A percentile compares a stretch with the other conserved stretches of the same genome.
Evolutionary conservation across 805 yeast species (phyloP).

Genomic region (Starmerella scarabaei): DNA sequence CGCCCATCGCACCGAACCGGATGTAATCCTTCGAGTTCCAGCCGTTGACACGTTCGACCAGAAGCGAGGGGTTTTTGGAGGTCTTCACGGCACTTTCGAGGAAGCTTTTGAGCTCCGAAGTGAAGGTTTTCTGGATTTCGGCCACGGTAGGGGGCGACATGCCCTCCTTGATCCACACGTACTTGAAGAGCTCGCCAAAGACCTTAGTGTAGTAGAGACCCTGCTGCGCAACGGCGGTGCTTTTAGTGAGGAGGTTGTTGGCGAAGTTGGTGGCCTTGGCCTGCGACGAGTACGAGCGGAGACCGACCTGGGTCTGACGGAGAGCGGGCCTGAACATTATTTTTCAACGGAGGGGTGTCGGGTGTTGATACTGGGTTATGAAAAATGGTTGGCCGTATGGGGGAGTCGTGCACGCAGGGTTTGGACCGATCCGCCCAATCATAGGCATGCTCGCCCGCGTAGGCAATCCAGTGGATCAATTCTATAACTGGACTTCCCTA

Average conservation of each 20-base stretch:
- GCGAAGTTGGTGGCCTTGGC: conserved; percentile 16
- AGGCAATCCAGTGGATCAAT: too few species aligned
- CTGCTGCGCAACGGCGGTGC: conserved; percentile 34
- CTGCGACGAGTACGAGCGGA: conserved; percentile 17
- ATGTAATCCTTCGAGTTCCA: conserved; percentile 44
- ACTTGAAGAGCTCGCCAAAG: conserved; percentile 49
- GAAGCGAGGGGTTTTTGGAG: conserved; percentile 43
- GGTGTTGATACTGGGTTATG: too few species aligned
- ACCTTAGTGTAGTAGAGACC: conserved; percentile 72
- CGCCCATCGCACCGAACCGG: conserved; percentile 58
- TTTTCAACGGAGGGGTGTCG: too few species aligned
- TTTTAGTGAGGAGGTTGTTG: conserved; percentile 30
- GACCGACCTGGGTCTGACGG: conserved; percentile 26
- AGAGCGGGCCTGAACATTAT: conserved; percentile 17
- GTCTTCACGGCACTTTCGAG: conserved; percentile 12
- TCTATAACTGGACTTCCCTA: too few species aligned
- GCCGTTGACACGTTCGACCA: conserved; percentile 35
- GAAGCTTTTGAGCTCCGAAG: conserved; percentile 31
- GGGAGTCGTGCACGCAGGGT: neutral
- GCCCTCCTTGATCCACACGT: conserved; percentile 83
- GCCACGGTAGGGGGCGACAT: conserved; percentile 76
- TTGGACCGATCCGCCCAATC: neutral
- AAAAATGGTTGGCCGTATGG: neutral
- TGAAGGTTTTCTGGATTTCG: conserved; percentile 67
- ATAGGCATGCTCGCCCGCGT: too few species aligned